phyloP scores from a whole-genome alignment of 73 alveolate species.

The Loxodes magnus region DNA sequence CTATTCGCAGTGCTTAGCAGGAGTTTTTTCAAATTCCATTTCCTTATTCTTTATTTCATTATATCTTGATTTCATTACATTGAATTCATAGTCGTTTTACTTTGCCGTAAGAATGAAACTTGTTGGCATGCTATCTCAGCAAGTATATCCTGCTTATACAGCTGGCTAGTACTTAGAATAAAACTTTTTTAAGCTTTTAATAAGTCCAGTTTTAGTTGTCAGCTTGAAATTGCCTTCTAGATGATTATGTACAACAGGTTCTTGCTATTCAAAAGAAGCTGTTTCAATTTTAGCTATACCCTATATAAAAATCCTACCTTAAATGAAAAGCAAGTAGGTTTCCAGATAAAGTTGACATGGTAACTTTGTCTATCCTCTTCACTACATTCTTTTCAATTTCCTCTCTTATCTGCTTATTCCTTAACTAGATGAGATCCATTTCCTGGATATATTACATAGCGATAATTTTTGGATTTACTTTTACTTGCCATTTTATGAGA shows the following conservation, averaged over 20 bases:
- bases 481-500: too few relatives aligned
- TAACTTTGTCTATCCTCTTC: constrained; percentile 20
- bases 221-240: constrained; percentile 28
- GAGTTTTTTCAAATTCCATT: constrained; percentile 28
- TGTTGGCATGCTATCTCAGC: constrained; percentile 49
- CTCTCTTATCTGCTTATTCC: constrained; percentile 29
- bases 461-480: too few relatives aligned
- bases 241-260: constrained; percentile 29
- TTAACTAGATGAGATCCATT: too few relatives aligned
- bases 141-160: constrained; percentile 26
- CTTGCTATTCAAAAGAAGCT: constrained; percentile 3
- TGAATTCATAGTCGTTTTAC: constrained; percentile 25
- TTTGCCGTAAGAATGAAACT: constrained; percentile 33
- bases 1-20: constrained; percentile 65
- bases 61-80: constrained; percentile 18
- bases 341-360: constrained; percentile 35
- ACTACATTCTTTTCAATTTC: constrained; percentile 46
- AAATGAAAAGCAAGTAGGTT: constrained; percentile 24
- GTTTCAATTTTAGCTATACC: constrained; percentile 17
- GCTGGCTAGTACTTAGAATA: constrained; percentile 31
- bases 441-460: too few relatives aligned
- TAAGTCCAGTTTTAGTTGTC: constrained; percentile 38
- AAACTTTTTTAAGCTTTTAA: constrained; percentile 34
- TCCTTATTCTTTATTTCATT: constrained; percentile 40
- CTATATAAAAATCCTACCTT: constrained; percentile 31